Evolutionary conservation across 176 grass and related monocot genomes (phyloP).

Genomic region (Poa annua): DNA sequence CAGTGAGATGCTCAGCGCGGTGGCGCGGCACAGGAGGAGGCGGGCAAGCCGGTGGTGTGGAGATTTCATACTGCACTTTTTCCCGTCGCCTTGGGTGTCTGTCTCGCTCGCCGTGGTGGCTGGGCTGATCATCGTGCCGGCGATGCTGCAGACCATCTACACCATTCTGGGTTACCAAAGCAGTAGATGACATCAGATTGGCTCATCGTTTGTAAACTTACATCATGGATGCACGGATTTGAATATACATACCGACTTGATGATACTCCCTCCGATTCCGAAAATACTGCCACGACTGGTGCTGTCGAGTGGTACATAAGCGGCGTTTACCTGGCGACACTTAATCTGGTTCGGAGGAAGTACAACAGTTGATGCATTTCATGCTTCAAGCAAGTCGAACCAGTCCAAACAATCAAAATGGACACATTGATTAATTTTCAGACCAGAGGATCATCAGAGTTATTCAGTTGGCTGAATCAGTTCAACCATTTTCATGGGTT

Average conservation of each 20-base stretch:
- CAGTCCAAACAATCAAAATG: not conserved
- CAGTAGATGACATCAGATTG: not conserved
- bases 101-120: slow-evolving; percentile 26
- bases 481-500: not conserved
- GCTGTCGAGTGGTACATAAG: too few relatives aligned
- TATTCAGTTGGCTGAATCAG: not conserved
- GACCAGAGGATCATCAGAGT: too few relatives aligned
- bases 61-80: slow-evolving; percentile 41
- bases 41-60: slow-evolving; percentile 31
- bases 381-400: not conserved
- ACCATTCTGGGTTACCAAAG: slow-evolving; percentile 35
- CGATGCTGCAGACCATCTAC: slow-evolving; percentile 50
- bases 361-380: not conserved
- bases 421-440: not conserved
- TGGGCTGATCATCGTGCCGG: slow-evolving; percentile 39
- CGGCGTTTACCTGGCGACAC: too few relatives aligned
- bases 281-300: too few relatives aligned
- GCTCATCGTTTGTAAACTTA: not conserved
- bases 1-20: not conserved
- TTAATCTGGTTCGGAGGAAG: too few relatives aligned
- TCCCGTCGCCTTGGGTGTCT: slow-evolving; percentile 57
- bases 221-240: too few relatives aligned
- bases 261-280: too few relatives aligned
- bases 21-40: slow-evolving; percentile 11
- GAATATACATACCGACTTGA: not conserved